Conservation (phyloP, 768 basidiomycete species). For the Boletus pseudopeckii region DNA sequence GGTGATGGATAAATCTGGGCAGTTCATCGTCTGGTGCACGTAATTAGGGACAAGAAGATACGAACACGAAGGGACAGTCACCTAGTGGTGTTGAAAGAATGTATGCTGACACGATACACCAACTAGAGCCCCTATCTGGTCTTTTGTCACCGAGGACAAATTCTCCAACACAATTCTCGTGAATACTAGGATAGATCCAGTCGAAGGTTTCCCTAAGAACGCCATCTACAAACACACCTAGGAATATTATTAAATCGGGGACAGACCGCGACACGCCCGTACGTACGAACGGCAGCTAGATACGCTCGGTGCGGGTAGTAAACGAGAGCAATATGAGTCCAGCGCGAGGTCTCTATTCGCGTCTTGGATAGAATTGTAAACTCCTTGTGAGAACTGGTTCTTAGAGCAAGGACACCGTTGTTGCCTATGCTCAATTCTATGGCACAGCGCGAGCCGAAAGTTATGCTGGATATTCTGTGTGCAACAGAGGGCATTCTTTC, state of each 20-base stretch:
- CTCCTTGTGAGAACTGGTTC: slow-evolving; percentile 37
- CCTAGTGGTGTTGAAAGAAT: slow-evolving; percentile 58
- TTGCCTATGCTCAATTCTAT: slow-evolving; percentile 48
- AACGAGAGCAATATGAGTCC: slow-evolving; percentile 71
- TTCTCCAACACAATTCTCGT: slow-evolving; percentile 35
- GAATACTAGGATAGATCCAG: slow-evolving; percentile 57
- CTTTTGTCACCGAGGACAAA: slow-evolving; percentile 59
- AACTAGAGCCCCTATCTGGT: slow-evolving; percentile 36
- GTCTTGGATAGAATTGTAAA: slow-evolving; percentile 44
- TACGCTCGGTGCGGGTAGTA: slow-evolving; percentile 56
- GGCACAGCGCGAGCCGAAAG: slow-evolving; percentile 29
- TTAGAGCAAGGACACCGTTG: slow-evolving; percentile 56
- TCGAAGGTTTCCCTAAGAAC: slow-evolving; percentile 59
- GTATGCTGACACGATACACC: slow-evolving; percentile 69
- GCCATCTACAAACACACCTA: slow-evolving; percentile 77
- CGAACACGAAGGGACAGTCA: slow-evolving; percentile 21
- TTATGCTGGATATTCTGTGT: slow-evolving; percentile 37
- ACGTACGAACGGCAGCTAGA: slow-evolving; percentile 60
- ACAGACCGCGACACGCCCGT: not conserved
- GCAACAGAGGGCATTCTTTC: slow-evolving; percentile 38
- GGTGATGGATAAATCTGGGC: slow-evolving; percentile 71
- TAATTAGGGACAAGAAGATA: slow-evolving; percentile 13
- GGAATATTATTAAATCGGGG: slow-evolving; percentile 2
- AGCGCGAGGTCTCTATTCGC: slow-evolving; percentile 51
- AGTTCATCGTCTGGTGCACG: slow-evolving; percentile 62